These are phyloP conservation scores for Xylaria sp. DNA, from an alignment of 2,329 filamentous ascomycete genomes.

Conservation along the genomic window DNA sequence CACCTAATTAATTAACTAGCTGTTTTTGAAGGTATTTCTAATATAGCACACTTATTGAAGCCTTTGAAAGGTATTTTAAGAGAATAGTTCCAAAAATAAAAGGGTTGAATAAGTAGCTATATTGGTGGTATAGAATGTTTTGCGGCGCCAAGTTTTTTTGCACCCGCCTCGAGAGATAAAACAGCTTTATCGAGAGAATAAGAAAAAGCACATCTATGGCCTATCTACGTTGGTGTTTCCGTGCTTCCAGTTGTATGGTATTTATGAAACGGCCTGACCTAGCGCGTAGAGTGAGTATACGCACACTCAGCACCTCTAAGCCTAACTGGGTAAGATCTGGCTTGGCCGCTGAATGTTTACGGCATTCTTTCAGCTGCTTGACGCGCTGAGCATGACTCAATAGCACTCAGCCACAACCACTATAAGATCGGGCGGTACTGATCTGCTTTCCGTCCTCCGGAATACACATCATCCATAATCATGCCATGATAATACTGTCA, in stretches of 20 bases:
- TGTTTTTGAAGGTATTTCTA: too few species aligned
- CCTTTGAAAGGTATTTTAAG: too few species aligned
- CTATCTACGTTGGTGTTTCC: not conserved
- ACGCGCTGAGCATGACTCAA: conserved; percentile 24
- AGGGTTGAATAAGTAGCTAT: too few species aligned
- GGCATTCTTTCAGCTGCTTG: conserved; percentile 21
- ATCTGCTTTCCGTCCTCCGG: conserved; percentile 8
- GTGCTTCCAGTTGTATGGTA: not conserved
- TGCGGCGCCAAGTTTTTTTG: too few species aligned
- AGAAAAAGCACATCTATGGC: too few species aligned
- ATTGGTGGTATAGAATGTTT: too few species aligned
- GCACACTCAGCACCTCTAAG: not conserved
- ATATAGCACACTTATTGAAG: too few species aligned
- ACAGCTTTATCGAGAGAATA: too few species aligned
- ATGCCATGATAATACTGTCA: not conserved
- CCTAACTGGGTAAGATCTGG: not conserved
- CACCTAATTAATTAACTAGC: too few species aligned
- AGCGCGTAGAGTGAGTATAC: not conserved
- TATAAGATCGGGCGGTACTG: conserved; percentile 4
- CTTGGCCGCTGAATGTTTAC: conserved; percentile 20
- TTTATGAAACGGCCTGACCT: not conserved
- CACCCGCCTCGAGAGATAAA: too few species aligned
- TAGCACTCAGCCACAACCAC: conserved; percentile 28
- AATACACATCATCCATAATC: not conserved
- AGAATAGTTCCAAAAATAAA: too few species aligned